These are phyloP conservation scores for Hemisphaericaspora subhashii DNA, from an alignment of 1,139 yeast species.

Conservation along the genomic window DNA sequence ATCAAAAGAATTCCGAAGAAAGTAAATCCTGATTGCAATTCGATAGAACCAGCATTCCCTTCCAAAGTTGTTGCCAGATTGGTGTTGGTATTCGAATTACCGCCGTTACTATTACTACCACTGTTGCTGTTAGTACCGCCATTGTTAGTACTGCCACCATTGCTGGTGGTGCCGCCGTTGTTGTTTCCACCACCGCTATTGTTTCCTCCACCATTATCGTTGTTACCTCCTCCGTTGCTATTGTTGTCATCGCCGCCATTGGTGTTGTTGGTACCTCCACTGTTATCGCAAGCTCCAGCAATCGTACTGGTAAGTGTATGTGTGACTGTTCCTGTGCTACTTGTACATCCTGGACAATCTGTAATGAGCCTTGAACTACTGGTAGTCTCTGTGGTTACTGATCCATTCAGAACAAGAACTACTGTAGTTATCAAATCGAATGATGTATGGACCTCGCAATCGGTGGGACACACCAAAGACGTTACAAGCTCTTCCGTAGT, in stretches of 20 bases:
- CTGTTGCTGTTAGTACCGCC: background rate
- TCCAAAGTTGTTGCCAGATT: background rate
- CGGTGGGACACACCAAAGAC: background rate
- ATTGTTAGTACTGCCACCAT: background rate
- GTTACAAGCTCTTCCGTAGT: background rate
- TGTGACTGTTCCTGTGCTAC: background rate
- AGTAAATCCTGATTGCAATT: background rate
- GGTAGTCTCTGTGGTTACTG: conserved; percentile 1
- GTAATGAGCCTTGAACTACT: conserved; percentile 1
- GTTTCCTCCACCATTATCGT: background rate
- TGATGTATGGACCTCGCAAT: background rate
- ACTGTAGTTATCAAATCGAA: background rate
- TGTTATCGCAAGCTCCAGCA: background rate
- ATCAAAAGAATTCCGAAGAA: background rate
- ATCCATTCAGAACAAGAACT: background rate
- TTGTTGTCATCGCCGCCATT: too few relatives aligned
- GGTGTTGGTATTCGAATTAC: too few relatives aligned
- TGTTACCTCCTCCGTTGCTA: background rate
- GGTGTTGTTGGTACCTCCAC: background rate
- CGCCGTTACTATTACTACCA: background rate
- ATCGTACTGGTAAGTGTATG: background rate
- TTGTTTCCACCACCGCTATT: background rate
- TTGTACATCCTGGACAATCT: background rate
- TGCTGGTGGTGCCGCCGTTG: background rate
- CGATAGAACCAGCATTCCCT: background rate